Percentiles rank a stretch among this genome's conserved stretches.
Conservation (phyloP, 306 rosid genomes). For the Cucumis hystrix region DNA sequence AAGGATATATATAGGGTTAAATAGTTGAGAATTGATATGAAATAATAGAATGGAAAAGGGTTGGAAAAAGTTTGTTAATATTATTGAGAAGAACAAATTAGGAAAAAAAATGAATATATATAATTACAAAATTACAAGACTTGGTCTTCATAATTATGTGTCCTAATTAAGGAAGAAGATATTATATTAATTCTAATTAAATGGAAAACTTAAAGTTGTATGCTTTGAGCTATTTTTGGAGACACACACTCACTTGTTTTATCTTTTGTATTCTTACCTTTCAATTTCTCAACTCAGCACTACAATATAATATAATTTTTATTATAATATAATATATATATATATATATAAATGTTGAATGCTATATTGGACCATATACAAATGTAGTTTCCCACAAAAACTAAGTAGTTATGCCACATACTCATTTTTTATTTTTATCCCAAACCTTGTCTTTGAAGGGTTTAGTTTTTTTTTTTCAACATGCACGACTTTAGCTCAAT, state of each 20-base stretch:
- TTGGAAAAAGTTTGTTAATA: background rate
- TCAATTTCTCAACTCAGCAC: no score
- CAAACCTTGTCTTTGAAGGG: no score
- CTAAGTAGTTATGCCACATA: no score
- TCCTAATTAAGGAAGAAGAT: background rate
- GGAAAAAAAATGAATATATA: background rate
- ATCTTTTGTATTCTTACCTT: background rate
- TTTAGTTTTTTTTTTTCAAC: no score
- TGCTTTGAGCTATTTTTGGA: background rate
- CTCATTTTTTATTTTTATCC: no score
- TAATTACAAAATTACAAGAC: constrained; percentile 6
- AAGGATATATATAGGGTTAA: background rate
- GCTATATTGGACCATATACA: background rate
- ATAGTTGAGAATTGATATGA: background rate
- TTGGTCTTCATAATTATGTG: background rate
- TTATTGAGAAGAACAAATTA: background rate
- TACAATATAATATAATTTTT: no score
- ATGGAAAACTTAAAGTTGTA: background rate
- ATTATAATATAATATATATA: no score
- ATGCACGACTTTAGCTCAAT: no score
- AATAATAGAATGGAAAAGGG: background rate
- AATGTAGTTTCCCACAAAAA: no score
- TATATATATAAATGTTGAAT: background rate
- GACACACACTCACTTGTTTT: constrained; percentile 1
- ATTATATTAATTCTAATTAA: background rate